Evolutionary conservation across 2,329 filamentous ascomycete genomes (phyloP).

Genomic region (Aspergillus sp.): DNA sequence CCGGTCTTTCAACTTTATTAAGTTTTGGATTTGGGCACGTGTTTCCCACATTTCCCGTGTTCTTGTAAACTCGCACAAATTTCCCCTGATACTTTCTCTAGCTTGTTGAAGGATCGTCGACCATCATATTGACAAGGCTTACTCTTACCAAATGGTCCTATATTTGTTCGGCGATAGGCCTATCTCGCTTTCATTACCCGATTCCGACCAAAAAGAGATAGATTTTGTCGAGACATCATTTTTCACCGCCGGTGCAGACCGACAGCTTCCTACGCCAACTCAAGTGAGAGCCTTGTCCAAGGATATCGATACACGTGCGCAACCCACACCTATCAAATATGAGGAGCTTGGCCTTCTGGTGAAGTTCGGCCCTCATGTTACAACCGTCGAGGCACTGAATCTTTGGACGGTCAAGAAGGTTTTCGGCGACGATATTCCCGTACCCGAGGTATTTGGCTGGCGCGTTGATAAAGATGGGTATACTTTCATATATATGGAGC

Average conservation of each 20-base stretch:
- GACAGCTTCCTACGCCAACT: background rate
- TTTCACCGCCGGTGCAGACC: background rate
- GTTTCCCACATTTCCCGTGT: too few species aligned
- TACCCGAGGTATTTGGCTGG: background rate
- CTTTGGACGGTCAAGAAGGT: background rate
- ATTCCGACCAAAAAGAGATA: background rate
- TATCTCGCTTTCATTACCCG: background rate
- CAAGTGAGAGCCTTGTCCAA: background rate
- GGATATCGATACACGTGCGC: background rate
- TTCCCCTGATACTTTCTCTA: too few species aligned
- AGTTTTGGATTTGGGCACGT: too few species aligned
- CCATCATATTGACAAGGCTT: too few species aligned
- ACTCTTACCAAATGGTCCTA: background rate
- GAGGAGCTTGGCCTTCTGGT: background rate
- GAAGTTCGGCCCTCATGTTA: background rate
- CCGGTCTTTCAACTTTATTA: too few species aligned
- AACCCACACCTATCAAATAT: background rate
- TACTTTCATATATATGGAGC: background rate
- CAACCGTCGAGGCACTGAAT: background rate
- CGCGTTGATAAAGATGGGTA: background rate
- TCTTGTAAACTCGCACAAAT: too few species aligned
- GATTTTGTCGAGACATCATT: background rate
- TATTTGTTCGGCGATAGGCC: background rate
- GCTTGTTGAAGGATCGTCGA: too few species aligned
- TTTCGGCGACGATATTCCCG: background rate